Base-by-base conservation (phyloP, 1,284 basidiomycete species). In the Malassezia psittaci region DNA sequence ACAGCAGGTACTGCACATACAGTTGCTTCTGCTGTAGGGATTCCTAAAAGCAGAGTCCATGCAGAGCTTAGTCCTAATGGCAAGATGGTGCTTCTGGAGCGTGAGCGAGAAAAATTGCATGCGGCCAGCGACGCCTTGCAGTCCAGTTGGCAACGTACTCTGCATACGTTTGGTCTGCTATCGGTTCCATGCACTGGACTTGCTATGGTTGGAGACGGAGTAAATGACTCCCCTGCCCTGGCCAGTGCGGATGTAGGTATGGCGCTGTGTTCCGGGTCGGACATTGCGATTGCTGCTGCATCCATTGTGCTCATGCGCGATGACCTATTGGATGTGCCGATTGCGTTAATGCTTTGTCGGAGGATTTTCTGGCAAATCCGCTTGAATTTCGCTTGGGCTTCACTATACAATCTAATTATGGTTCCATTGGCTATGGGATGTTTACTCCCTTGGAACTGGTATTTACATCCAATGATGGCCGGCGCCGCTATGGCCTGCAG, bases 341-440 rank as follows among this genome's bases (percentile, higher is more conserved):
- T 93, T 0, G 89, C 93, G 0, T 83, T 98, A 29, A 83, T 96
- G 74, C 84, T 99, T 49, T 89, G 90, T 10, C 82, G 83, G 46
- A 79, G 82, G 42, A 98, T 99, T 71, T 96, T 96, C 78, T 75
- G 80, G 34, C 89, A 91, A 63, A 98, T 99, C 78, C 83, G 75
- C 79, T 56, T 83, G 84, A 74, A 76, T 55, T 74, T 68, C 34
- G 41, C 72, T 49, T 75, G 75, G 76, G 74, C 75, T 5, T 75
- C 72, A 13, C 57, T 71, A 46, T 96, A 98, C 79, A 96, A 98
- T 74, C 67, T 94, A 21, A 77, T 96, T 58, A 88, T 91, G 62
- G 91, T 99, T 54, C 94, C 94, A n/a, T 82, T 98, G 37, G 94
- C 94, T 12, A 98, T 98, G 94, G 94, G 94, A 42, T 64, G 96